These are phyloP conservation scores for Kodamaea hsintzibuensis DNA, from an alignment of 805 yeast genomes.

Conservation along the genomic window DNA sequence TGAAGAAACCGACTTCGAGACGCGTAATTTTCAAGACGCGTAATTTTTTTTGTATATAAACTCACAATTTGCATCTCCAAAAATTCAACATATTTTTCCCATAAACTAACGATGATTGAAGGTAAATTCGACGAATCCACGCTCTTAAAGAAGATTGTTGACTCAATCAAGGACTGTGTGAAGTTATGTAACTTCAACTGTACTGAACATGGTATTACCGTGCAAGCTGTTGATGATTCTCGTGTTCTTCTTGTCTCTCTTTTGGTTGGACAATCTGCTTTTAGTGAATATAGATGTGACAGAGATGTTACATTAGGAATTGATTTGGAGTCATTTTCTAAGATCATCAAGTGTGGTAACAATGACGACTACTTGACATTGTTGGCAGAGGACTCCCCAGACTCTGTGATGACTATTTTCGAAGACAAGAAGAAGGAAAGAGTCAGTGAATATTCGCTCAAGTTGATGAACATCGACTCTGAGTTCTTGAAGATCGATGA, in stretches of 20 bases:
- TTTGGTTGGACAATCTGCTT: constrained; percentile 84
- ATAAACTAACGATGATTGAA: constrained; percentile 69
- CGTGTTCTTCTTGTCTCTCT: constrained; percentile 90
- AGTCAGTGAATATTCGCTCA: constrained; percentile 86
- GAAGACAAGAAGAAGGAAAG: constrained; percentile 92
- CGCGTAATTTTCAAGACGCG: constrained; percentile 3
- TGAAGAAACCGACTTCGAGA: background rate
- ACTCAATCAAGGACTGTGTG: constrained; percentile 92
- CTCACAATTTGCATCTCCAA: background rate
- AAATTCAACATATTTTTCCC: background rate
- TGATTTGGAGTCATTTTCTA: constrained; percentile 82
- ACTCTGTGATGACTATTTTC: constrained; percentile 73
- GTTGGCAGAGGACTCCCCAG: constrained; percentile 82
- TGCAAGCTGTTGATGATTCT: constrained; percentile 97
- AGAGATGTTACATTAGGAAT: constrained; percentile 89
- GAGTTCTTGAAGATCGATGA: constrained; percentile 93
- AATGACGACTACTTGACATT: constrained; percentile 85
- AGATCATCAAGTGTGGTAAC: constrained; percentile 88
- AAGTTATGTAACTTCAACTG: constrained; percentile 96
- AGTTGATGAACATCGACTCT: constrained; percentile 94
- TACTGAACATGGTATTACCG: constrained; percentile 90
- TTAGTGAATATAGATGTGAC: constrained; percentile 93
- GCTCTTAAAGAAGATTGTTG: constrained; percentile 87
- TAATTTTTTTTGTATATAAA: background rate
- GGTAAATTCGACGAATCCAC: constrained; percentile 95